A percentile compares a stretch with the other conserved stretches of the same genome.
Evolutionary conservation across 2,329 filamentous ascomycete genomes (phyloP).

Genomic region (Penicillium psychrosexuale): DNA sequence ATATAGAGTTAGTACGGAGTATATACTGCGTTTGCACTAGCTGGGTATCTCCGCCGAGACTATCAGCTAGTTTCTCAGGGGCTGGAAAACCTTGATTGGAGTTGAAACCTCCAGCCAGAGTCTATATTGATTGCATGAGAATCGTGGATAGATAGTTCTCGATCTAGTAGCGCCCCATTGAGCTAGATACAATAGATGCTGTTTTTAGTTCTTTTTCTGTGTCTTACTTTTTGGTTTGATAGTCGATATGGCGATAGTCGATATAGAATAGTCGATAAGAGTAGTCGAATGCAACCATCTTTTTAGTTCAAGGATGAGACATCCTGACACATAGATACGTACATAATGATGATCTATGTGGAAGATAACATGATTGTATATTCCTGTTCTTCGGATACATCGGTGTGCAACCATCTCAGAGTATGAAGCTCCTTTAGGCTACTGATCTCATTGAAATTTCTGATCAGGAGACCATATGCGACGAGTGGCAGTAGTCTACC

Average conservation of each 20-base stretch:
- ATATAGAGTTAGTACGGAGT: neutral
- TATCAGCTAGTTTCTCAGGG: neutral
- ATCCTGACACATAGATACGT: neutral
- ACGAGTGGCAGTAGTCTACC: neutral
- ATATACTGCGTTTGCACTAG: neutral
- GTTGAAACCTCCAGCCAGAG: constrained; percentile 16
- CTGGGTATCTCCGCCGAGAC: neutral
- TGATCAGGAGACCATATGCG: neutral
- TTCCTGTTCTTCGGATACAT: neutral
- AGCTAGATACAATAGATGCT: neutral
- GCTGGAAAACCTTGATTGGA: neutral
- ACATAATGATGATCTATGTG: neutral
- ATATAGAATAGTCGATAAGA: neutral
- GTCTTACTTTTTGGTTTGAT: neutral
- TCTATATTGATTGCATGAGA: constrained; percentile 7
- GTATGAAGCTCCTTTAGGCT: neutral
- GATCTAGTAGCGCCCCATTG: neutral
- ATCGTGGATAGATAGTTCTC: neutral
- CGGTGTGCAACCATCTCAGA: neutral
- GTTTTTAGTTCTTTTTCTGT: neutral
- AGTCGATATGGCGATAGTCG: neutral
- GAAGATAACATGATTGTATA: neutral
- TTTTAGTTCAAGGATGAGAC: constrained; percentile 2
- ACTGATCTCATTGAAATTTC: neutral
- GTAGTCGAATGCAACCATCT: neutral